Percentiles rank a stretch among this genome's conserved stretches.
These are phyloP conservation scores for Articulospora tetracladia DNA, from an alignment of 495 filamentous ascomycete genomes.

Conservation along the genomic window DNA sequence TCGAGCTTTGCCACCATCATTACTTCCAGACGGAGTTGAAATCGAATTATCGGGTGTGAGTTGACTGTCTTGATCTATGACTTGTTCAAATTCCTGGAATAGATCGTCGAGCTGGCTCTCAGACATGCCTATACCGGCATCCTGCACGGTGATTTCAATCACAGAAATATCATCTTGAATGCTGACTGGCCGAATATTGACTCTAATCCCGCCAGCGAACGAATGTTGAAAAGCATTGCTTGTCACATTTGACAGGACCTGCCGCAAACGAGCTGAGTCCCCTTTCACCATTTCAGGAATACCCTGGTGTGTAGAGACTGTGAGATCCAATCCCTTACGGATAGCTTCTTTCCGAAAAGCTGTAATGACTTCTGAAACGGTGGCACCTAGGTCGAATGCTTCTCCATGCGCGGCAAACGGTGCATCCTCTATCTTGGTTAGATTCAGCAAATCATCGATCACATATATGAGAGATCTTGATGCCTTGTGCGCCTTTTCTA, in stretches of 20 bases:
- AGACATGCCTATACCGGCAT: conserved; percentile 80
- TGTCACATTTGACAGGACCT: conserved; percentile 76
- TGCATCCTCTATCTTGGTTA: conserved; percentile 86
- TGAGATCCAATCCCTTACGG: conserved; percentile 68
- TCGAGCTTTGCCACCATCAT: conserved; percentile 9
- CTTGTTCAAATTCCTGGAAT: conserved; percentile 86
- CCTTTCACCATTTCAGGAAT: conserved; percentile 73
- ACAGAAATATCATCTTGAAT: conserved; percentile 28
- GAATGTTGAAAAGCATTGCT: conserved; percentile 89
- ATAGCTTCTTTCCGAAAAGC: conserved; percentile 69
- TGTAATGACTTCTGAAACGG: conserved; percentile 68
- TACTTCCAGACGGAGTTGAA: conserved; percentile 25
- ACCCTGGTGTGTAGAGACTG: conserved; percentile 61
- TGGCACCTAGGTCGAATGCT: conserved; percentile 65
- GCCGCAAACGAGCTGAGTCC: conserved; percentile 75
- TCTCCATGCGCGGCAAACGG: conserved; percentile 77
- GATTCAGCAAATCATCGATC: conserved; percentile 89
- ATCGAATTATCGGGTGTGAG: conserved; percentile 6
- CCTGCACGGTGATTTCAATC: conserved; percentile 72
- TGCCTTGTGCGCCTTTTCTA: conserved; percentile 82
- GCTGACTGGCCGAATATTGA: conserved; percentile 57
- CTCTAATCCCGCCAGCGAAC: conserved; percentile 56
- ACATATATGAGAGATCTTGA: conserved; percentile 94
- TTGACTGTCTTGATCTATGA: conserved; percentile 41
- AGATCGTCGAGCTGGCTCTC: conserved; percentile 63